Base-by-base conservation (phyloP, 192 early-diverging fungal genomes). In the Obelidium mucronatum region DNA sequence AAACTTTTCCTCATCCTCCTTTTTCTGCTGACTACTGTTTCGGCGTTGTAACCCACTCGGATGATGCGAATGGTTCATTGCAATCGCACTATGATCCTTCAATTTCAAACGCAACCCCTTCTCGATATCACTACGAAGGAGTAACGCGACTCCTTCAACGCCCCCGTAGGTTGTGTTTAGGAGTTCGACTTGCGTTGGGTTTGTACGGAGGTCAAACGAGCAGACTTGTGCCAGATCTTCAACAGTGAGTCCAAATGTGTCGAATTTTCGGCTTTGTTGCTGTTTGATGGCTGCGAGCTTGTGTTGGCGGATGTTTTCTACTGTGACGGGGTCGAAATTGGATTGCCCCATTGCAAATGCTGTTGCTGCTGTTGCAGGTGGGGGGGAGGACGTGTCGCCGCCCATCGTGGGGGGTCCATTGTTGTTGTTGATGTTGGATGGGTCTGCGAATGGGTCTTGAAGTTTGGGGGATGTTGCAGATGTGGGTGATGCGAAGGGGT, bases 121-220 rank as follows among this genome's bases (percentile, higher is more conserved):
- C 26, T 77, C 77, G 6, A 85, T 40, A 67, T 90, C 79, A 17
- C 79, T 73, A 8, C 77, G 62, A 67, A 90, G 60, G 6, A 81
- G 42, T 13, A 67, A 3, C 30, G 82, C 88, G 1, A 90, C 35
- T 4, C 89, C 89, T 42, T 82, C 82, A 22, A 84, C 80, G n/a
- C 89, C 89, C 8, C 83, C 85, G 71, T 75, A 85, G 40, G 82
- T 67, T 24, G 31, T 72, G 37, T 83, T 76, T 33, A 88, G 54
- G 15, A 74, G 63, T 59, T 79, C 77, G 22, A 87, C 64, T 62
- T 78, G 80, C 0, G 72, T 44, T 4, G 82, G 76, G 13, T 67
- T 73, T 2, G 63, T 67, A 11, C 88, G 75, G 62, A 80, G 75
- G 70, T 90, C 88, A 65, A 90, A 90, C 54, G 70, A 79, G 40